Evolutionary conservation across 495 filamentous ascomycete genomes (phyloP).

Genomic region (Usnea hakonensis): DNA sequence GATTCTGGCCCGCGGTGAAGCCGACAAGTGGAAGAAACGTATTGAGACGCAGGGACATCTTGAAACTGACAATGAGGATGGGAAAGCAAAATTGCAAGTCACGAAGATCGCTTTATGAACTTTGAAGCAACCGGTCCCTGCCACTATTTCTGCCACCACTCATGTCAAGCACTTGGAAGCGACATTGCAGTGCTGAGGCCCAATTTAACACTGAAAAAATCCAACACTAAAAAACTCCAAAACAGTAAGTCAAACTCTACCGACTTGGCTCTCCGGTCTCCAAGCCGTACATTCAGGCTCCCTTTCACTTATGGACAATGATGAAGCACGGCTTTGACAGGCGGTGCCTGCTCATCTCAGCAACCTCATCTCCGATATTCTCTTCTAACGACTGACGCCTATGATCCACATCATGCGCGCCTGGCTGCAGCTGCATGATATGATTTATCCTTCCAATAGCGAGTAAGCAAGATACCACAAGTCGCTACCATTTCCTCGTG

Average conservation of each 20-base stretch:
- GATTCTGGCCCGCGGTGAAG: conserved; percentile 77
- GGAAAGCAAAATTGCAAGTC: conserved; percentile 7
- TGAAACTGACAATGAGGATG: conserved; percentile 34
- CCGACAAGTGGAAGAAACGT: conserved; percentile 80
- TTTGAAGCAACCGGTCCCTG: background rate
- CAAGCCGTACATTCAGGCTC: background rate
- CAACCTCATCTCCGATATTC: background rate
- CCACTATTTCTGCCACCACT: background rate
- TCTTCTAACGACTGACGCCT: background rate
- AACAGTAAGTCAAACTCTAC: background rate
- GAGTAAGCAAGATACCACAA: background rate
- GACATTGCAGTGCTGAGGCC: background rate
- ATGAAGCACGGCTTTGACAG: background rate
- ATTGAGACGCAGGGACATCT: conserved; percentile 56
- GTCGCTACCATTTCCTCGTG: background rate
- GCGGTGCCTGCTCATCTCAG: background rate
- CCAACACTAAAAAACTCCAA: background rate
- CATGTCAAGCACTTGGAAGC: background rate
- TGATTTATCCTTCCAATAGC: background rate
- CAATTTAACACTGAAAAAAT: no score
- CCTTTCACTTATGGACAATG: background rate
- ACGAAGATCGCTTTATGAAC: conserved; percentile 8
- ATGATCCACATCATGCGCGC: background rate
- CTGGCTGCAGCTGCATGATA: background rate
- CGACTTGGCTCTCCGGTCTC: background rate